phyloP scores from a whole-genome alignment of 2,329 filamentous ascomycete genomes.

The Calonectria pseudoturangicola region DNA sequence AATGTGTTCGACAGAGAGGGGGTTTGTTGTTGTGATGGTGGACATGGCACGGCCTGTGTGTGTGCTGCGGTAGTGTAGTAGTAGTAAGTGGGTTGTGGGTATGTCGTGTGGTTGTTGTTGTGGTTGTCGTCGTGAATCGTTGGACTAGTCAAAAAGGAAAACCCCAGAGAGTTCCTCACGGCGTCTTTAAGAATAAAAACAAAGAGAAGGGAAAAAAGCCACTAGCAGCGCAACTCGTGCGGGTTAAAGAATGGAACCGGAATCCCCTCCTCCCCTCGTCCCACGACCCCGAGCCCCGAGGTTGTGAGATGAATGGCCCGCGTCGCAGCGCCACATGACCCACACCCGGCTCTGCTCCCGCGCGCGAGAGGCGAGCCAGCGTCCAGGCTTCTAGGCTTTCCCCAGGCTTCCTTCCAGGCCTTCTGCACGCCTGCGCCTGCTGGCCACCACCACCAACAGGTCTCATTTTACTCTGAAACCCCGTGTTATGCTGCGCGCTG shows the following conservation, averaged over 20 bases:
- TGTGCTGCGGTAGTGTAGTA: neutral
- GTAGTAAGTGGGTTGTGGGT: neutral
- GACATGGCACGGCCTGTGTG: neutral
- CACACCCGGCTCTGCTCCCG: constrained; percentile 11
- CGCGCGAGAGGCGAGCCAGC: neutral
- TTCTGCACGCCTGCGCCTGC: neutral
- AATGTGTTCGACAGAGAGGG: constrained; percentile 44
- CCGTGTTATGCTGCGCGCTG: constrained; percentile 5
- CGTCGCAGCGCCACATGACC: constrained; percentile 26
- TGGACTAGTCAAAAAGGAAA: no score
- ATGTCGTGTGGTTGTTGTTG: neutral
- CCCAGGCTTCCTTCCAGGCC: neutral
- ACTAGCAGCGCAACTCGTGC: neutral
- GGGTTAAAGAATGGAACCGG: constrained; percentile 5
- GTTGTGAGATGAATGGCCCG: constrained; percentile 27
- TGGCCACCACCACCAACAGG: no score
- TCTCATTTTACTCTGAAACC: constrained; percentile 27
- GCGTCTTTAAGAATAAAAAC: constrained; percentile 14
- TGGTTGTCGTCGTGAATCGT: no score
- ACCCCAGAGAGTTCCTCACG: neutral
- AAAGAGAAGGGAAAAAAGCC: neutral
- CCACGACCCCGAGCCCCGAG: constrained; percentile 15
- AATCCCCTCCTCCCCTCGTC: constrained; percentile 9
- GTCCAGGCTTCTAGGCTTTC: no score
- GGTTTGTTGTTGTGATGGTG: neutral